Evolutionary conservation across 2,329 filamentous ascomycete genomes (phyloP), one percentile per base, ranked within the genome.

Genomic region (Fusarium sp.): DNA sequence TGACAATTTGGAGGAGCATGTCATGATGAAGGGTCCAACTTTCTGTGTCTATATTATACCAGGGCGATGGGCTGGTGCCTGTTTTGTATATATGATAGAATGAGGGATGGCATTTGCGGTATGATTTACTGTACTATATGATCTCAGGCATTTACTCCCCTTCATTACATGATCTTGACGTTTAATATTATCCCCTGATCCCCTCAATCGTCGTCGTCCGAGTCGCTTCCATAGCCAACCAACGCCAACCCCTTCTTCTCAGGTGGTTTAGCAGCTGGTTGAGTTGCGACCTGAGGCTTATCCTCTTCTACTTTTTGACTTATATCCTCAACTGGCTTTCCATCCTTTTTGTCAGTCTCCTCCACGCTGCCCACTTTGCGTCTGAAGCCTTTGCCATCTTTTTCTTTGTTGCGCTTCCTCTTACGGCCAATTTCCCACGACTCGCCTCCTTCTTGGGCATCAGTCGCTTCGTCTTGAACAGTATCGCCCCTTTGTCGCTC

Each of bases 181-280:
- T 39, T 53, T 8, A 46, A 49, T 45, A 39, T 19, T 49, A 9
- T 41, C n/a, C 20, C 19, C 17, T 35, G n/a, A 39, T 56, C 33
- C 41, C 19, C 44, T 49, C 20, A 53, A 63, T 67, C 74, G 75
- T 85, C 83, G 33, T 77, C 80, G 45, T 87, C 86, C 2, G 86
- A 89, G 7, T 74, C 67, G 41, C 72, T 74, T 39, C 83, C 86
- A 65, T 89, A 89, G 58, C 80, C 82, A 14, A 88, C 86, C 39
- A 89, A 73, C 0, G 80, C 81, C 45, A 82, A 37, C 8, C 62
- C 45, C 68, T 72, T 74, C 68, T 72, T 72, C 60, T 69, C 61
- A 10, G 68, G 62, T 22, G 41, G 62, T 19, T 44, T 48, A 47
- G 40, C 44, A 26, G 32, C 41, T 37, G 35, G 19, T 51, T 62